Evolutionary conservation across 2,329 filamentous ascomycete genomes (phyloP), one percentile per base, ranked within the genome.

Genomic region (Aciculosporium take): DNA sequence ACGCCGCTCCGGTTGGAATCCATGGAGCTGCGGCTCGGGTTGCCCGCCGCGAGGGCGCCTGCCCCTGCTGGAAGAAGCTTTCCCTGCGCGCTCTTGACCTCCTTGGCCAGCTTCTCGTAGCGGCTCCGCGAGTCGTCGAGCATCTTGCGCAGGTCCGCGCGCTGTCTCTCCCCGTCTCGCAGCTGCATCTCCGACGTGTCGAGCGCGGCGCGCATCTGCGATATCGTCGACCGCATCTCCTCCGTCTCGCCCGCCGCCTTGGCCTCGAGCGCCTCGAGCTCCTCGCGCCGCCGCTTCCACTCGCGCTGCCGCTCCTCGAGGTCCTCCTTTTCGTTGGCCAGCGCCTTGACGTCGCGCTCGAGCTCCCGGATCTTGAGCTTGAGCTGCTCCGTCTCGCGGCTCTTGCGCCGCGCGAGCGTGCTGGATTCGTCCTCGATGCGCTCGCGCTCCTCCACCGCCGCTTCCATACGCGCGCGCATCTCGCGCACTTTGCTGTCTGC

Each of bases 381-480:
- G 30, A 94, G 67, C 50, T 96, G 89, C 57, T 96, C 91, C 3
- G 85, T 69, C 65, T 96, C 91, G 37, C 88, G 72, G 6, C 84
- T 76, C 46, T 81, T 79, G 33, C 84, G 75, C 40, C 89, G 74
- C 10, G 81, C 83, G 37, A 84, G 71, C 0, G 79, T 82, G 53
- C 78, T 85, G 3, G 86, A 79, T 62, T 96, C 88, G 47, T 96
- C 88, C 60, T 98, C 89, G 2, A 87, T 80, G 2, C 86, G 78
- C 57, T 98, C 91, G 15, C 91, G 77, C 60, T 98, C 91, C 57
- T 95, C 88, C n/a, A 94, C 73, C 0, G 88, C 88, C 1, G 84
- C 71, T 53, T 96, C 89, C 71, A 96, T 81, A 2, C 82, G 78
- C 44, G 85, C 79, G 41, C 85, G 81, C 79, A 94, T 91, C 49